phyloP scores from a whole-genome alignment of 169 alveolate genomes.

The Pseudocohnilembus persalinus region DNA sequence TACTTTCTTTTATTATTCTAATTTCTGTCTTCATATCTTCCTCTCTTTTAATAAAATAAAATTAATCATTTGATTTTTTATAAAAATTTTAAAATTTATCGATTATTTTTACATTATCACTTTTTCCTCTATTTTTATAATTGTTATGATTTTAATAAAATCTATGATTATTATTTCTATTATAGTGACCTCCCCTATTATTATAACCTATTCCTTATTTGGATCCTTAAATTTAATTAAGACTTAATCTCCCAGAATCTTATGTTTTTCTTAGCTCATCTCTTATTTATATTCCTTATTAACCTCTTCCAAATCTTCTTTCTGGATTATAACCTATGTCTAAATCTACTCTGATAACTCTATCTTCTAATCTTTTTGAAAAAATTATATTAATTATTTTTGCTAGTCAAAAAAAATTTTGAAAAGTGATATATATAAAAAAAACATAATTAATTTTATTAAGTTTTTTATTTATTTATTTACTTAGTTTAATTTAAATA shows the following conservation, averaged over 20 bases:
- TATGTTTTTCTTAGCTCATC: constrained; percentile 70
- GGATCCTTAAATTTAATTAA: neutral
- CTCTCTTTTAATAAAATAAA: too few relatives aligned
- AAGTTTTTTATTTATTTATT: too few relatives aligned
- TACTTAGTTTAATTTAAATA: constrained; percentile 43
- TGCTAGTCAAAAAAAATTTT: neutral
- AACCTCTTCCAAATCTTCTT: constrained; percentile 86
- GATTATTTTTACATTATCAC: neutral
- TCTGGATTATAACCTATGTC: constrained; percentile 84
- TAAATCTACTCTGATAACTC: constrained; percentile 84
- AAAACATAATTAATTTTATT: neutral
- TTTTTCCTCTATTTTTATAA: neutral
- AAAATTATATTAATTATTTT: neutral
- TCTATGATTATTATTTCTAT: too few relatives aligned
- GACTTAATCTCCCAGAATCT: constrained; percentile 48
- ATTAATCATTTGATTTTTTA: too few relatives aligned
- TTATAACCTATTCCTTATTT: neutral
- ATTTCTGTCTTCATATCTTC: too few relatives aligned
- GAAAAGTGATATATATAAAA: neutral
- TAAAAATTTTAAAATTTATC: too few relatives aligned
- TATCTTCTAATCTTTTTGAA: constrained; percentile 64
- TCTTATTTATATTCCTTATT: constrained; percentile 80
- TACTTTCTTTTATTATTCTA: too few relatives aligned
- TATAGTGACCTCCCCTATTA: neutral
- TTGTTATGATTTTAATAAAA: too few relatives aligned